phyloP scores from a whole-genome alignment of 1,139 yeast species.

The Sugiyamaella xylanicola region DNA sequence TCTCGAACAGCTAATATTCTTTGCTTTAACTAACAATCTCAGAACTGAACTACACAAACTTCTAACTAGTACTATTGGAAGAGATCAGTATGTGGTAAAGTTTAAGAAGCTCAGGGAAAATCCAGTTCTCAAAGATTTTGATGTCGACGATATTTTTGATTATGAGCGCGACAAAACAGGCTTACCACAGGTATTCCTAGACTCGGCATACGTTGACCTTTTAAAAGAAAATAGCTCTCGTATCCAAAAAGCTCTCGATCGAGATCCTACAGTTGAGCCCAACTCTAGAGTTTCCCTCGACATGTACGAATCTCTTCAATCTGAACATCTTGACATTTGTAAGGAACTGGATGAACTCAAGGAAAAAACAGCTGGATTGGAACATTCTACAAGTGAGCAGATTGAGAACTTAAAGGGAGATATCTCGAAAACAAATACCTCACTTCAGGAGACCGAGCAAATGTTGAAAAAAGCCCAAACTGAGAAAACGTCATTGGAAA shows the following conservation, averaged over 20 bases:
- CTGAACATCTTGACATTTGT: conserved; percentile 46
- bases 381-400: conserved; percentile 24
- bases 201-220: conserved; percentile 60
- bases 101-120: conserved; percentile 71
- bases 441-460: conserved; percentile 22
- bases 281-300: conserved; percentile 66
- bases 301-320: conserved; percentile 64
- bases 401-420: conserved; percentile 28
- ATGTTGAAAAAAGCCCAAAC: conserved; percentile 21
- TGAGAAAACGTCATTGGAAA: conserved; percentile 25
- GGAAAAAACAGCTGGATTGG: conserved; percentile 29
- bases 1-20: neutral
- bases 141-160: conserved; percentile 49
- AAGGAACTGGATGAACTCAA: conserved; percentile 38
- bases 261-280: conserved; percentile 76
- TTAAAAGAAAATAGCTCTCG: conserved; percentile 72
- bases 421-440: conserved; percentile 19
- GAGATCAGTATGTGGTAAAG: conserved; percentile 74
- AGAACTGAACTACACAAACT: conserved; percentile 65
- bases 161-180: conserved; percentile 76
- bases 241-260: conserved; percentile 68
- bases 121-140: conserved; percentile 57
- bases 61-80: conserved; percentile 70
- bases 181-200: conserved; percentile 79
- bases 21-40: conserved; percentile 15